phyloP scores from a whole-genome alignment of 1,284 basidiomycete genomes.

The Rhodotorula sp. region DNA sequence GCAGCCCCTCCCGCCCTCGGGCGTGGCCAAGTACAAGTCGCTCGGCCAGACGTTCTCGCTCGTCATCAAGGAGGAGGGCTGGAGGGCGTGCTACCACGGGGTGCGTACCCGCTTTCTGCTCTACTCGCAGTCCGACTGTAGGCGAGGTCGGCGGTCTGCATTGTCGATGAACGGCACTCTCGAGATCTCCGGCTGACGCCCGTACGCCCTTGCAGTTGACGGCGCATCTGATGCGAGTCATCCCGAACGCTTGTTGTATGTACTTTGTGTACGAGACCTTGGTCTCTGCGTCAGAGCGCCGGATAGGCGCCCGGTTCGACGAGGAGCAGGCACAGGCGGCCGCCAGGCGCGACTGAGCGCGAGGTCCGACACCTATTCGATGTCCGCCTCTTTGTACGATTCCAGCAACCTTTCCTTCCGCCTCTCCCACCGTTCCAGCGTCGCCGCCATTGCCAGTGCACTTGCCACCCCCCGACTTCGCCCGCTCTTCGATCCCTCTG shows the following conservation, averaged over 20 bases:
- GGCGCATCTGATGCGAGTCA: too few species aligned
- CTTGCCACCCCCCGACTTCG: neutral
- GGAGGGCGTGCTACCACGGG: slow-evolving; percentile 81
- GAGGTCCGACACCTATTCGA: too few species aligned
- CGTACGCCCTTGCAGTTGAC: too few species aligned
- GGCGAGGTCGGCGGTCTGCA: too few species aligned
- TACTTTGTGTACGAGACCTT: slow-evolving; percentile 59
- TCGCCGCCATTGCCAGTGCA: too few species aligned
- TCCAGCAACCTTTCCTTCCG: too few species aligned
- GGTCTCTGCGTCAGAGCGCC: slow-evolving; percentile 15
- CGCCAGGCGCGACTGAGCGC: slow-evolving; percentile 3
- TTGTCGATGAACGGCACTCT: too few species aligned
- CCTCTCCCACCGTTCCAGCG: neutral
- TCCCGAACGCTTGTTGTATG: slow-evolving; percentile 56
- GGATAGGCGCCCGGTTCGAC: neutral
- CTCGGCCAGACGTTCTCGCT: slow-evolving; percentile 80
- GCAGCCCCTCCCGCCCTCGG: slow-evolving; percentile 63
- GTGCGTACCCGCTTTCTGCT: slow-evolving; percentile 90
- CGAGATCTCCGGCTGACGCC: too few species aligned
- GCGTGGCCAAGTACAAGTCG: slow-evolving; percentile 71
- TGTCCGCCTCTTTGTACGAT: too few species aligned
- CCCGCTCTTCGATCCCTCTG: too few species aligned
- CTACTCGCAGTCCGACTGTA: slow-evolving; percentile 90
- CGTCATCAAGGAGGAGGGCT: slow-evolving; percentile 87
- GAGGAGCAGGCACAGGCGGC: neutral